Base-by-base conservation (phyloP, 176 grass and related monocot species). In the Carex myosuroides region DNA sequence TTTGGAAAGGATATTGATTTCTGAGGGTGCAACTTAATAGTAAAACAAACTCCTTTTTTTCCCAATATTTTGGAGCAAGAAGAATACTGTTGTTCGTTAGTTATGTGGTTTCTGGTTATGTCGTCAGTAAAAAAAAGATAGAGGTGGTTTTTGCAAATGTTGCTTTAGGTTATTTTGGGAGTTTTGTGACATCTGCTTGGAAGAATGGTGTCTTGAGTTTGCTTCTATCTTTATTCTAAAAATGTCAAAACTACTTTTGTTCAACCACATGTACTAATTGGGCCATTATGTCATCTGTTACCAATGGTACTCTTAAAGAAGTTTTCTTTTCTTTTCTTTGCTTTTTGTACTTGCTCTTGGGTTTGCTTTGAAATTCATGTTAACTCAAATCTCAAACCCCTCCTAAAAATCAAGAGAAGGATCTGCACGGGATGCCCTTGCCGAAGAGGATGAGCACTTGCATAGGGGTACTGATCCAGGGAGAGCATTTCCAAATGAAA, bases 1-100 rank as follows among this genome's bases (percentile, higher is more conserved):
- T 98, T 95, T 79, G 89, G 95, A 66, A 90, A 86, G 84, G 88
- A 89, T 17, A 87, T 98, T 32, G 91, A 95, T 82, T 93, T 98
- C 80, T 93, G 80, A 88, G 48, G 61, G 26, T 0, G 6, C 8
- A 71, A 26, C 21, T 68, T 76, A 29, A 41, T 75, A 82, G 64
- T 26, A 88, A 65, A 55, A 2, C 6, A 54, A 77, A 56, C 50
- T 56, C 10, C 10, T 3, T 10, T 14, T 30, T 29, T 32, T 30
- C 13, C 73, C 24, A 77, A 56, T 30, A 8, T 56, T 30, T 73
- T 50, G 70, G 50, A 77, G 21, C 2, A 24, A 55, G 8, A 33
- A 4, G 48, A 13, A 56, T 77, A 56, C 30, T 33, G 11, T 16
- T 32, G 13, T 56, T 22, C 22, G 22, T 77, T 76, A 76, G 48